phyloP scores from a whole-genome alignment of 306 rosid species.

The Casuarina equisetifolia region DNA sequence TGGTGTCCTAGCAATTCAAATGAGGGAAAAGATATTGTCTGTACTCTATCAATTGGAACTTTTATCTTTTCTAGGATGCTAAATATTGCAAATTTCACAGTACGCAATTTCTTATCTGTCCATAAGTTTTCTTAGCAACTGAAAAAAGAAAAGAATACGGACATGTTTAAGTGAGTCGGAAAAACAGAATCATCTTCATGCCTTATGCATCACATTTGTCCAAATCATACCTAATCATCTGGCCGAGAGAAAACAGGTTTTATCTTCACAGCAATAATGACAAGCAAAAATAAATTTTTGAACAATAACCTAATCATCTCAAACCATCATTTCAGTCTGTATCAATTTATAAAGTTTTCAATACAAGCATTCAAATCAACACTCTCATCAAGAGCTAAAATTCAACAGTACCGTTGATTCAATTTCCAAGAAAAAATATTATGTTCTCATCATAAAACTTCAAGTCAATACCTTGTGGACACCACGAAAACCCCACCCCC shows the following conservation, averaged over 20 bases:
- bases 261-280: neutral
- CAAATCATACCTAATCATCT: conserved; percentile 6
- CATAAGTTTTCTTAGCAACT: neutral
- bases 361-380: conserved; percentile 11
- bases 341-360: conserved; percentile 15
- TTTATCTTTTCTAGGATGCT: neutral
- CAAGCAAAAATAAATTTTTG: neutral
- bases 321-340: neutral
- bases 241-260: conserved; percentile 12
- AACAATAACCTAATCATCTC: neutral
- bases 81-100: neutral
- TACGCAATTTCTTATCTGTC: neutral
- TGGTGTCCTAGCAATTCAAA: neutral
- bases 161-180: conserved; percentile 3
- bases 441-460: conserved; percentile 4
- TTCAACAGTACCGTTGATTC: neutral
- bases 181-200: conserved; percentile 11
- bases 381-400: neutral
- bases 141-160: neutral
- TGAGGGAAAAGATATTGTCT: neutral
- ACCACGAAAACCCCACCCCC: conserved; percentile 92
- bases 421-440: neutral
- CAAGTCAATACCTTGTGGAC: conserved; percentile 77
- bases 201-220: neutral
- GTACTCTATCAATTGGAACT: too few relatives aligned